Percentiles rank a stretch among this genome's conserved stretches.
Evolutionary conservation across 768 basidiomycete species (phyloP).

Genomic region (Hericium alpestre): DNA sequence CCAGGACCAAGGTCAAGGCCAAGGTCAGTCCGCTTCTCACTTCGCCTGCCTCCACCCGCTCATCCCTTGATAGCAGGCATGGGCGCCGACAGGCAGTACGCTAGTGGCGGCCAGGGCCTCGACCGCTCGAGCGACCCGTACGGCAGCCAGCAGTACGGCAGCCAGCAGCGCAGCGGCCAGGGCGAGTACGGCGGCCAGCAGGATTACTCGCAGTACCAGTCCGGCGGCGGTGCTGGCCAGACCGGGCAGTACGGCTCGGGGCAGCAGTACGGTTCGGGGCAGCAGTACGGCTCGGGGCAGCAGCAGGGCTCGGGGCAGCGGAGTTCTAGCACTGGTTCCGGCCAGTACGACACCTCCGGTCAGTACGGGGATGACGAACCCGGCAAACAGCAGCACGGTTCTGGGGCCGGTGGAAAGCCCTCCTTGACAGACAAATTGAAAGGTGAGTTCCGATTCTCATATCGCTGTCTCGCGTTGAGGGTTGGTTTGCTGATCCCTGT

Average conservation of each 20-base stretch:
- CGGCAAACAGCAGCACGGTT: background rate
- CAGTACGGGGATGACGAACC: background rate
- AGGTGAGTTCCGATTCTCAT: conserved; percentile 1
- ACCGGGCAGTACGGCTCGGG: background rate
- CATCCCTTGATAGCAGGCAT: background rate
- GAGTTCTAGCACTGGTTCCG: too few species aligned
- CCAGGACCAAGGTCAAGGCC: background rate
- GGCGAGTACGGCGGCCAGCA: background rate
- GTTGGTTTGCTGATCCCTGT: background rate
- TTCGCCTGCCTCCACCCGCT: background rate
- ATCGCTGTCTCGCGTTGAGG: background rate
- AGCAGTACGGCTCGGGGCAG: background rate
- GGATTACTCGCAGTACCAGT: background rate
- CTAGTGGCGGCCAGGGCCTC: background rate
- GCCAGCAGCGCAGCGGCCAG: background rate
- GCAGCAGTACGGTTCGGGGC: background rate
- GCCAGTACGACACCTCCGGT: background rate
- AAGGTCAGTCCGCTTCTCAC: background rate
- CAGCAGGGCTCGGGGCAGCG: background rate
- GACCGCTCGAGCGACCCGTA: background rate
- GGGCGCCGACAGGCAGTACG: background rate
- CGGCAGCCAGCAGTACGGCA: background rate
- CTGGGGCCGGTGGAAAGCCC: background rate
- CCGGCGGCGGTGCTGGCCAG: background rate
- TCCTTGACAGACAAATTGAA: conserved; percentile 3